Percentiles rank a stretch among this genome's conserved stretches.
Evolutionary conservation across 2,329 filamentous ascomycete species (phyloP).

Genomic region (Alternaria ventricosa): DNA sequence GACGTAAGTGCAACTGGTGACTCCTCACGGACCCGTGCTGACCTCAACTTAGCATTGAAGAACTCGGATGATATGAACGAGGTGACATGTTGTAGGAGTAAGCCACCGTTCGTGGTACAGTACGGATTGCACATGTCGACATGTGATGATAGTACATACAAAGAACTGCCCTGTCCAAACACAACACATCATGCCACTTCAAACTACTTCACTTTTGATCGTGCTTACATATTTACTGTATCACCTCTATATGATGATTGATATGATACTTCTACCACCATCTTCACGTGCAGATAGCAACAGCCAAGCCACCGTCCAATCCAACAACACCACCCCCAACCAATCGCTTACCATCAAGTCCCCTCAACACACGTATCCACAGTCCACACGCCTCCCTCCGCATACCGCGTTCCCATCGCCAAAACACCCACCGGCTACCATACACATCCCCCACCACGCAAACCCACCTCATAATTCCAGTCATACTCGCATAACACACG

Average conservation of each 20-base stretch:
- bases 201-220: not conserved
- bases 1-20: slow-evolving; percentile 50
- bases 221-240: not conserved
- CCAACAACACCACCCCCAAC: not conserved
- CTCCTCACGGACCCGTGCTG: slow-evolving; percentile 21
- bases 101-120: slow-evolving; percentile 22
- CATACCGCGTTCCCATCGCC: not conserved
- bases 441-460: not conserved
- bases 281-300: not conserved
- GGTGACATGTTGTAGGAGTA: not conserved
- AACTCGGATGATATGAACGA: slow-evolving; percentile 13
- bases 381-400: not conserved
- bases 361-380: not conserved
- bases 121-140: not conserved
- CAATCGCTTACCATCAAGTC: not conserved
- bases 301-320: not conserved
- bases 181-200: not conserved
- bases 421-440: slow-evolving; percentile 1
- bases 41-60: slow-evolving; percentile 41
- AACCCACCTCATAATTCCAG: slow-evolving; percentile 6
- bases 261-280: not conserved
- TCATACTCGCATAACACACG: slow-evolving; percentile 14
- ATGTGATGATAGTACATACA: not conserved
- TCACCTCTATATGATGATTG: not conserved
- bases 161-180: not conserved